phyloP scores from a whole-genome alignment of 768 basidiomycete genomes.

The Podaxis sp. region DNA sequence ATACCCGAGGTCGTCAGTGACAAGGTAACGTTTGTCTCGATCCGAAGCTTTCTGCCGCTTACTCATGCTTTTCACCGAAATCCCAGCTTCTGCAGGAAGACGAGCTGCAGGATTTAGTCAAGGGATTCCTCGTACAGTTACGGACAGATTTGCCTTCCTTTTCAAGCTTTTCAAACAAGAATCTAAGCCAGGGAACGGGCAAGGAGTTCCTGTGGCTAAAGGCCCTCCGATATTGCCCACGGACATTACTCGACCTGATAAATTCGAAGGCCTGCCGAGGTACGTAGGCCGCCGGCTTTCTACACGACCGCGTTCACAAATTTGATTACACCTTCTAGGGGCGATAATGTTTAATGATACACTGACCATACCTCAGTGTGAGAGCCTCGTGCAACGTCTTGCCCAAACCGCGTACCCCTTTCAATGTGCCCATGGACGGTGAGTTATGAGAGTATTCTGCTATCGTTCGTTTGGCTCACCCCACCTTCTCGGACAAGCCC shows the following conservation, averaged over 20 bases:
- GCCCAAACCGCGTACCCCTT: slow-evolving; percentile 81
- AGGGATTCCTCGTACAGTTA: slow-evolving; percentile 65
- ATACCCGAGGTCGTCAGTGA: slow-evolving; percentile 73
- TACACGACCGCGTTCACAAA: not conserved
- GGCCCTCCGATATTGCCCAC: slow-evolving; percentile 82
- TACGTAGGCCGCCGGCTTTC: slow-evolving; percentile 30
- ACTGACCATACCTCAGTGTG: slow-evolving; percentile 67
- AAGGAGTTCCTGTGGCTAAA: slow-evolving; percentile 58
- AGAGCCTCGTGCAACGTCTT: slow-evolving; percentile 64
- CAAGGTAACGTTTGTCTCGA: slow-evolving; percentile 55
- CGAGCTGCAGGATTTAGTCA: slow-evolving; percentile 76
- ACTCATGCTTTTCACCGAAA: slow-evolving; percentile 16
- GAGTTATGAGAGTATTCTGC: slow-evolving; percentile 19
- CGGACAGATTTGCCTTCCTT: slow-evolving; percentile 43
- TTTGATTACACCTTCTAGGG: slow-evolving; percentile 45
- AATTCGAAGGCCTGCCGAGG: slow-evolving; percentile 98
- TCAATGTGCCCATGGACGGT: slow-evolving; percentile 96
- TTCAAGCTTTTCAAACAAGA: slow-evolving; percentile 23
- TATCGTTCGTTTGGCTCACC: not conserved
- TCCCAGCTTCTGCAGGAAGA: slow-evolving; percentile 60
- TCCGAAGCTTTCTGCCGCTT: slow-evolving; percentile 19
- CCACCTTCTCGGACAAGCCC: slow-evolving; percentile 29
- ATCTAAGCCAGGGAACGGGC: slow-evolving; percentile 20
- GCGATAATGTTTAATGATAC: slow-evolving; percentile 97
- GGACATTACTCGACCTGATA: slow-evolving; percentile 74